Base-by-base conservation (phyloP, 1,139 yeast species). In the Eremothecium sinecaudum region DNA sequence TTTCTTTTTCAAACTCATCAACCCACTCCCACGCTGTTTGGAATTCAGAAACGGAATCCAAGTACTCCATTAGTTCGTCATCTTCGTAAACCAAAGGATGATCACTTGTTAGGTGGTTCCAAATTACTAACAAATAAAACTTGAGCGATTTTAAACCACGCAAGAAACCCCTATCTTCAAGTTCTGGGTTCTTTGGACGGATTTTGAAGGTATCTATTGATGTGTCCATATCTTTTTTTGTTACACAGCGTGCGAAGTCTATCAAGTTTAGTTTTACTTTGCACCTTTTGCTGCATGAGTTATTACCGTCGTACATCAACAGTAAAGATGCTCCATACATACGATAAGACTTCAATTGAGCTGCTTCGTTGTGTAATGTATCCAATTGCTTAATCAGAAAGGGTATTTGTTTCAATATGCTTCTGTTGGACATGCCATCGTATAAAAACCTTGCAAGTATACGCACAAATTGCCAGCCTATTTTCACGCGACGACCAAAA, bases 171-270 rank as follows among this genome's bases (percentile, higher is more conserved):
- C 61, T 56, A 59, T 92, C 99, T 2, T 84, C 76, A 19, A 62
- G 53, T 10, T 66, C 60, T 2, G 75, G 74, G 48, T 77, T 77
- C 32, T 59, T 63, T 2, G 96, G 96, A 2, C 95, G 94, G 24
- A 71, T 73, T 1, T 67, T 65, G 16, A 62, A 59, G 11, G 53
- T 48, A 21, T 38, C 37, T 19, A 46, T 30, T 6, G 62, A 62
- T 27, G 51, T 50, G 3, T 58, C 53, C 3, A 67, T 46, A 43
- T 73, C 75, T 24, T 73, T 80, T 4, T 76, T 75, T n/a, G 87
- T 80, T 16, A 84, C 79, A 50, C 94, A 81, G 52, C 90, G 94
- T 1, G 97, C 97, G 66, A 92, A 92, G 61, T 92, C 99, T 45
- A 92, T 90, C 40, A 92, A 71, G 42, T 86, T 73, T 14, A 90